These are phyloP conservation scores for Lentinula boryana DNA, from an alignment of 768 basidiomycete species.

Conservation along the genomic window DNA sequence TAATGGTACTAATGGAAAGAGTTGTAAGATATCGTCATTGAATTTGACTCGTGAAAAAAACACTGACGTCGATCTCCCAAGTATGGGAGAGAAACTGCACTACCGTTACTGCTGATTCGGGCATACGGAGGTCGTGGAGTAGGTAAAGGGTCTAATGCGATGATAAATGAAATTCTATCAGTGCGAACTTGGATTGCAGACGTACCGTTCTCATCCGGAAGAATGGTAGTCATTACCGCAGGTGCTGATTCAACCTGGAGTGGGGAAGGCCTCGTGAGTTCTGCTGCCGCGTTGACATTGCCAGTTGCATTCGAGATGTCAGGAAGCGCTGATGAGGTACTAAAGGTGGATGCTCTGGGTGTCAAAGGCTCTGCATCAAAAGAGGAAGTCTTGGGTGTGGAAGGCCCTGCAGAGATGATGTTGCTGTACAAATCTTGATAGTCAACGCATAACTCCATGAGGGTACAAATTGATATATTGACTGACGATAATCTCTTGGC, in stretches of 20 bases:
- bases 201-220: neutral
- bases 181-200: neutral
- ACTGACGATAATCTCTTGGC: constrained; percentile 6
- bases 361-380: neutral
- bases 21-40: neutral
- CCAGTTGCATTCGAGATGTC: neutral
- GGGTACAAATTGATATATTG: neutral
- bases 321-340: neutral
- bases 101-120: constrained; percentile 2
- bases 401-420: neutral
- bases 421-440: neutral
- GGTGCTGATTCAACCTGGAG: constrained; percentile 3
- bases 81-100: neutral
- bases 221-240: neutral
- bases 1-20: neutral
- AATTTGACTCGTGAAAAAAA: neutral
- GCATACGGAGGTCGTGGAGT: neutral
- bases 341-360: neutral
- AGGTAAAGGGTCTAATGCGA: neutral
- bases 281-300: neutral
- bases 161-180: neutral
- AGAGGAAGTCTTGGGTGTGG: neutral
- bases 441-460: neutral
- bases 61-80: neutral
- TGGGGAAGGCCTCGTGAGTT: constrained; percentile 1